Conservation (phyloP, 2,329 filamentous ascomycete genomes). For the Hypoxylon sp. region DNA sequence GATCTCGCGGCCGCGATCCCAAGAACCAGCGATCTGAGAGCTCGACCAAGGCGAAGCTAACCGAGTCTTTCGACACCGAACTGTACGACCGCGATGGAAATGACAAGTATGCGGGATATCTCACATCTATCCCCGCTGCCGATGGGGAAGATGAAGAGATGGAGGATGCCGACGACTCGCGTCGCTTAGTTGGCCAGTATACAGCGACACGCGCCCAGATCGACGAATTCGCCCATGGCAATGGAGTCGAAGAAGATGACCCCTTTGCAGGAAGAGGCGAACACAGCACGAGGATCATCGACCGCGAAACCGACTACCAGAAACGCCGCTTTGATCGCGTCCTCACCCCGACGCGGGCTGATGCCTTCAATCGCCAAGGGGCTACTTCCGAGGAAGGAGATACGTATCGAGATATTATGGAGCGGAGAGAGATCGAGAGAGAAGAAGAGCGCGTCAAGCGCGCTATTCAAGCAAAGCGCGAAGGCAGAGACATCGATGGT, state of each 20-base stretch:
- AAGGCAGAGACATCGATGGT: slow-evolving; percentile 70
- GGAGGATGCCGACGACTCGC: slow-evolving; percentile 77
- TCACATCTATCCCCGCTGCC: slow-evolving; percentile 84
- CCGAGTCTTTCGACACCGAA: slow-evolving; percentile 86
- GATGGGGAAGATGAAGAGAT: slow-evolving; percentile 85
- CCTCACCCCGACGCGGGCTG: slow-evolving; percentile 86
- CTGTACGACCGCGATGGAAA: slow-evolving; percentile 83
- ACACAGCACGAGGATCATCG: slow-evolving; percentile 89
- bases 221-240: slow-evolving; percentile 89
- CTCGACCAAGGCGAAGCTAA: slow-evolving; percentile 91
- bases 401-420: slow-evolving; percentile 92
- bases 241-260: slow-evolving; percentile 91
- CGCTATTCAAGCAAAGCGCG: slow-evolving; percentile 80
- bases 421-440: slow-evolving; percentile 86
- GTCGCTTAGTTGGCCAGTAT: slow-evolving; percentile 91
- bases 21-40: slow-evolving; percentile 84
- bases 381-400: slow-evolving; percentile 77
- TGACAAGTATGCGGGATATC: slow-evolving; percentile 90
- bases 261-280: slow-evolving; percentile 84
- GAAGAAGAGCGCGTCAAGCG: slow-evolving; percentile 90
- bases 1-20: slow-evolving; percentile 82
- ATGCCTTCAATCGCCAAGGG: slow-evolving; percentile 82
- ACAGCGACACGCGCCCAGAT: slow-evolving; percentile 93
- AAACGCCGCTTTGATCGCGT: slow-evolving; percentile 92
- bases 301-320: slow-evolving; percentile 97